A percentile compares a stretch with the other conserved stretches of the same genome.
Evolutionary conservation across 768 basidiomycete genomes (phyloP).

Genomic region (Rhodotorula paludigena): DNA sequence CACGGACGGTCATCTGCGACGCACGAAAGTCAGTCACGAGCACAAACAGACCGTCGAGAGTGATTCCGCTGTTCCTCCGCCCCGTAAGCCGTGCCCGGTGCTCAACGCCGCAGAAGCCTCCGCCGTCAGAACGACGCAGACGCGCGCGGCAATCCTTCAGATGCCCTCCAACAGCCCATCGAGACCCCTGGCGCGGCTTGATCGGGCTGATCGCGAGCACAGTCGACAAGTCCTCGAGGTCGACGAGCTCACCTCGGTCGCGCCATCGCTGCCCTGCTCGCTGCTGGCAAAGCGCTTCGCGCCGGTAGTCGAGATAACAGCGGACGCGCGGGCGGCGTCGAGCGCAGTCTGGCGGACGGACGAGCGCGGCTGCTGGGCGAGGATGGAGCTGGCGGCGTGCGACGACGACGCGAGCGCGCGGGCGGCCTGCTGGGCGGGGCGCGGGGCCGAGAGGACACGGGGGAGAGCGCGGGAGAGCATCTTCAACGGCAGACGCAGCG

Average conservation of each 20-base stretch:
- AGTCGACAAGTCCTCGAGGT: not conserved
- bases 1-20: constrained; percentile 88
- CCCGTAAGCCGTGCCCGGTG: too few relatives aligned
- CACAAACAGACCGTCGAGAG: too few relatives aligned
- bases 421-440: constrained; percentile 2
- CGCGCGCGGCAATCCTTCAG: too few relatives aligned
- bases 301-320: not conserved
- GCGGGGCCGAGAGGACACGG: not conserved
- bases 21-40: rapidly evolving
- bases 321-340: constrained; percentile 10
- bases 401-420: constrained; percentile 19
- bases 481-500: not conserved
- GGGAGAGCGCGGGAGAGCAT: constrained; percentile 26
- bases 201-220: not conserved
- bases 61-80: too few relatives aligned
- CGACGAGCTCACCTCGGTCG: constrained; percentile 21
- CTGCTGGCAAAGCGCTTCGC: constrained; percentile 23
- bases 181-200: not conserved
- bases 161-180: too few relatives aligned
- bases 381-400: constrained; percentile 5
- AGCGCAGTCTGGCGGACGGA: constrained; percentile 5
- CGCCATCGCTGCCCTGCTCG: constrained; percentile 22
- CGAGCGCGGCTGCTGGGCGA: constrained; percentile 12
- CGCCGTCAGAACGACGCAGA: too few relatives aligned
- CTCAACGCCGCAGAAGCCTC: too few relatives aligned